Conservation (phyloP, 2,329 filamentous ascomycete genomes). For the Ramichloridium luteum region DNA sequence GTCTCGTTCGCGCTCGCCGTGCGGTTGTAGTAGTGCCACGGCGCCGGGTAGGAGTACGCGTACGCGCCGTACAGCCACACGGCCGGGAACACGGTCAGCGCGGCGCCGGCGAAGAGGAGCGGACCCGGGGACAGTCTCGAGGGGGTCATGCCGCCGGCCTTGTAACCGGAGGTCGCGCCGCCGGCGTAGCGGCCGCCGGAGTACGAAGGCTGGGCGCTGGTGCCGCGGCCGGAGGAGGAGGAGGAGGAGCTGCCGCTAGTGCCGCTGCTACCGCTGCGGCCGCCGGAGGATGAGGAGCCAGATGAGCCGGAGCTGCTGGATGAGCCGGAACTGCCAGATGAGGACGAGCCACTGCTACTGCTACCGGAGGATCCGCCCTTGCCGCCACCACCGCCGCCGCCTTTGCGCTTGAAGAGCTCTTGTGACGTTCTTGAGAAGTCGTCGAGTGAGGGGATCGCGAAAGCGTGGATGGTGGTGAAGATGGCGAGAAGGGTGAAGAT, state of each 20-base stretch:
- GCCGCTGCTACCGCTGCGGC: slow-evolving; percentile 26
- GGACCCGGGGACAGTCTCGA: slow-evolving; percentile 31
- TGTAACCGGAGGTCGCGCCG: slow-evolving; percentile 53
- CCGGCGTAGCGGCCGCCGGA: slow-evolving; percentile 52
- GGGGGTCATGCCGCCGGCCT: slow-evolving; percentile 20
- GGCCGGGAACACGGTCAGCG: slow-evolving; percentile 47
- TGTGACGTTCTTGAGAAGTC: slow-evolving; percentile 24
- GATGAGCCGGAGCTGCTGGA: slow-evolving; percentile 11
- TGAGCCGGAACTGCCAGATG: slow-evolving; percentile 9
- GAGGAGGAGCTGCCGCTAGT: slow-evolving; percentile 49
- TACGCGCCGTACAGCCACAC: slow-evolving; percentile 54
- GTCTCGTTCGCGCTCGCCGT: slow-evolving; percentile 43
- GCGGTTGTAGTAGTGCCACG: slow-evolving; percentile 41
- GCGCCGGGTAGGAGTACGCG: slow-evolving; percentile 46
- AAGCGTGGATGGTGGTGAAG: slow-evolving; percentile 21
- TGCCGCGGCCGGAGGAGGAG: slow-evolving; percentile 46
- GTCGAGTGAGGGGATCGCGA: slow-evolving; percentile 20
- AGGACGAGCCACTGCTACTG: slow-evolving; percentile 14
- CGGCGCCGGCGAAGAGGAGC: slow-evolving; percentile 39
- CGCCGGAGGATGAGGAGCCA: slow-evolving; percentile 8
- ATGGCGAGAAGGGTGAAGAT: slow-evolving; percentile 20
- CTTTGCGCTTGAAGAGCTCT: slow-evolving; percentile 35
- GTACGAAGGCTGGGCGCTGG: slow-evolving; percentile 31
- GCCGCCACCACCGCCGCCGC: slow-evolving; percentile 34
- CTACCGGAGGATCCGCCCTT: slow-evolving; percentile 17